Conservation (phyloP, 1,284 basidiomycete species). For the Exobasidium rhododendri region DNA sequence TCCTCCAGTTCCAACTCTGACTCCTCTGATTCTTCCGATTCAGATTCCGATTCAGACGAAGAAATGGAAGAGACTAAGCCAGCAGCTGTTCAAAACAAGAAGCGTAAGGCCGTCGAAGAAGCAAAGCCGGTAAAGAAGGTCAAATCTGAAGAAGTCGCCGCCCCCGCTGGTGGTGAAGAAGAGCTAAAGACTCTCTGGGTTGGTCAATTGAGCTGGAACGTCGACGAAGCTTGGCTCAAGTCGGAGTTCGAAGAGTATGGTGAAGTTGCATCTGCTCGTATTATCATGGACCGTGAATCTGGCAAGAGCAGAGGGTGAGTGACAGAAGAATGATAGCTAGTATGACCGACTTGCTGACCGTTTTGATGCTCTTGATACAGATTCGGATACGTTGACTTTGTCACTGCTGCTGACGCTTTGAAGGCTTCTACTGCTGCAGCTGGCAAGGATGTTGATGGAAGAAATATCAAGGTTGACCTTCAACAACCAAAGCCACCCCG, state of each 20-base stretch:
- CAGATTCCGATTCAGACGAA: slow-evolving; percentile 25
- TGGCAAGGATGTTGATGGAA: slow-evolving; percentile 82
- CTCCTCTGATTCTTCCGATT: slow-evolving; percentile 47
- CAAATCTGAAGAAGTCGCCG: slow-evolving; percentile 61
- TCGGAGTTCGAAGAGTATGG: slow-evolving; percentile 86
- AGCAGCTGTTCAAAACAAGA: slow-evolving; percentile 37
- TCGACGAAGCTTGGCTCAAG: slow-evolving; percentile 93
- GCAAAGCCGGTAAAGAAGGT: slow-evolving; percentile 64
- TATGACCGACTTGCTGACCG: not conserved
- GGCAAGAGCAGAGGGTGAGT: slow-evolving; percentile 45
- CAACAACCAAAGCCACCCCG: slow-evolving; percentile 64
- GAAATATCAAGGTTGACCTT: slow-evolving; percentile 80
- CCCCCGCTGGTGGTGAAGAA: slow-evolving; percentile 58
- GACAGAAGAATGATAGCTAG: too few species aligned
- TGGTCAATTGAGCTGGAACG: slow-evolving; percentile 90
- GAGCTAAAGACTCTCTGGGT: slow-evolving; percentile 80
- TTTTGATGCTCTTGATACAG: not conserved
- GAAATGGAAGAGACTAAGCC: slow-evolving; percentile 52
- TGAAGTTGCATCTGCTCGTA: slow-evolving; percentile 78
- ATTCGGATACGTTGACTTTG: slow-evolving; percentile 93
- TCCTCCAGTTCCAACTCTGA: slow-evolving; percentile 28
- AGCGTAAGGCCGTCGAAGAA: slow-evolving; percentile 69
- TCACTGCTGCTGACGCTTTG: slow-evolving; percentile 58
- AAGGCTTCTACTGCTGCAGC: slow-evolving; percentile 70
- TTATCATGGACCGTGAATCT: slow-evolving; percentile 85